phyloP scores from a whole-genome alignment of 331 rosid genomes.

The Stylosanthes scabra region DNA sequence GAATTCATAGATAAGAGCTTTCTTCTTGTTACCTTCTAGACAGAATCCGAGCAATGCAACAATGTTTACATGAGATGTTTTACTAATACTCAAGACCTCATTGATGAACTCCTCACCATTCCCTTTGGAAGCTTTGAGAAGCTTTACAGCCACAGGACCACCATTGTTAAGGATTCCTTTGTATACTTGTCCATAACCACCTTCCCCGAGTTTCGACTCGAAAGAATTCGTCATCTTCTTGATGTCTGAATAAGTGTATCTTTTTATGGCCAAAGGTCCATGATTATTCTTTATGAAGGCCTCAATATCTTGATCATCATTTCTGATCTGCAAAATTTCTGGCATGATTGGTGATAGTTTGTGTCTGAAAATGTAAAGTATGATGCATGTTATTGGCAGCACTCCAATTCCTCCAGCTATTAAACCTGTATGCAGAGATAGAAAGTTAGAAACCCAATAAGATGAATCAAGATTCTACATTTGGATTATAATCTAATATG shows the following conservation, averaged over 20 bases:
- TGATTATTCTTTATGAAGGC: constrained; percentile 38
- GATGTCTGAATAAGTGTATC: constrained; percentile 42
- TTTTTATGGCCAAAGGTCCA: constrained; percentile 40
- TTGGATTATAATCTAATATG: too few species aligned
- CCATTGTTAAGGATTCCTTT: constrained; percentile 32
- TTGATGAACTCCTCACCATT: constrained; percentile 46
- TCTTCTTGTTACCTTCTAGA: constrained; percentile 32
- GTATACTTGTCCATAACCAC: constrained; percentile 47
- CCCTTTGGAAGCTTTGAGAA: constrained; percentile 45
- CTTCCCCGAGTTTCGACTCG: constrained; percentile 48
- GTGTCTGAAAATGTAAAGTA: not conserved
- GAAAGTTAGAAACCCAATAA: not conserved
- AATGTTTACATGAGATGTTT: constrained; percentile 46
- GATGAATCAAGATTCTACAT: too few species aligned
- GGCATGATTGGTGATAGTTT: constrained; percentile 2
- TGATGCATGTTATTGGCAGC: constrained; percentile 22
- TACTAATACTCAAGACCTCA: constrained; percentile 45
- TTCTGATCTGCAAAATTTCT: constrained; percentile 21
- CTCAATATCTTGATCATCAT: constrained; percentile 35
- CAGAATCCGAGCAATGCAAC: constrained; percentile 49
- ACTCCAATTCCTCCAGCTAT: constrained; percentile 30
- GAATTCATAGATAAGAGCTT: constrained; percentile 41
- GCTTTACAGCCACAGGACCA: constrained; percentile 44
- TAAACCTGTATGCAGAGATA: constrained; percentile 36
- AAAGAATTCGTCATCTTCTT: constrained; percentile 53